These are phyloP conservation scores for Hypoxylon fuscum DNA, from an alignment of 495 filamentous ascomycete species.

Conservation along the genomic window DNA sequence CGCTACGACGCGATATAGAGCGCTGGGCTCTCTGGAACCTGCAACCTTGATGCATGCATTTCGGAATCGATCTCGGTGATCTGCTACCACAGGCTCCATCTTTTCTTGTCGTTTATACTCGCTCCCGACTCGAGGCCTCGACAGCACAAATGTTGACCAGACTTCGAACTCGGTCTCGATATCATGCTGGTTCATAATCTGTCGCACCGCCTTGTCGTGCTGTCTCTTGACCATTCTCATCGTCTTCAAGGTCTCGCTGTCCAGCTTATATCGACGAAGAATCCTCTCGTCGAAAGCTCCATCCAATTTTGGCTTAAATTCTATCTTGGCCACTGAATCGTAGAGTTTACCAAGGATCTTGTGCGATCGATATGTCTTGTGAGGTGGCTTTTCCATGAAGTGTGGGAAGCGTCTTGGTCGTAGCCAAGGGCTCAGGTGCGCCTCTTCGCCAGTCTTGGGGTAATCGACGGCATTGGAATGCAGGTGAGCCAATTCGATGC, in stretches of 20 bases:
- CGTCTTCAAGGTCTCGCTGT: constrained; percentile 61
- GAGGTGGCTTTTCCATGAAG: constrained; percentile 82
- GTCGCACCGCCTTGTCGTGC: constrained; percentile 80
- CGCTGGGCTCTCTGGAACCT: constrained; percentile 61
- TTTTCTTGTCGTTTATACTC: constrained; percentile 91
- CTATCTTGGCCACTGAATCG: constrained; percentile 66
- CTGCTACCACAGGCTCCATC: constrained; percentile 69
- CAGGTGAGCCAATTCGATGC: constrained; percentile 76
- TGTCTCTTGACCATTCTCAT: constrained; percentile 73
- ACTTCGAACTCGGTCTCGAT: constrained; percentile 92
- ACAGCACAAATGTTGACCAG: constrained; percentile 83
- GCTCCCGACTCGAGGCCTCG: constrained; percentile 67
- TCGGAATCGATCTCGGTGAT: constrained; percentile 72
- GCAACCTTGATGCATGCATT: constrained; percentile 69
- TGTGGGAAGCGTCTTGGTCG: constrained; percentile 76
- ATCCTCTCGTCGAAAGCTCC: constrained; percentile 81
- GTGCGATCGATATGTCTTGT: constrained; percentile 69
- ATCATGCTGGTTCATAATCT: constrained; percentile 86
- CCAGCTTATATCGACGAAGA: constrained; percentile 67
- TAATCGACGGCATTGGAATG: constrained; percentile 96
- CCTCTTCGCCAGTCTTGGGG: constrained; percentile 84
- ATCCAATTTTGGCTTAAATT: constrained; percentile 76
- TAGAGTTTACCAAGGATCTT: constrained; percentile 87
- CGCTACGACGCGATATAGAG: constrained; percentile 75
- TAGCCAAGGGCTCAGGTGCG: constrained; percentile 69